Percentiles rank a stretch among this genome's conserved stretches.
phyloP scores from a whole-genome alignment of 805 yeast genomes.

The Wickerhamomyces strasburgensis region DNA sequence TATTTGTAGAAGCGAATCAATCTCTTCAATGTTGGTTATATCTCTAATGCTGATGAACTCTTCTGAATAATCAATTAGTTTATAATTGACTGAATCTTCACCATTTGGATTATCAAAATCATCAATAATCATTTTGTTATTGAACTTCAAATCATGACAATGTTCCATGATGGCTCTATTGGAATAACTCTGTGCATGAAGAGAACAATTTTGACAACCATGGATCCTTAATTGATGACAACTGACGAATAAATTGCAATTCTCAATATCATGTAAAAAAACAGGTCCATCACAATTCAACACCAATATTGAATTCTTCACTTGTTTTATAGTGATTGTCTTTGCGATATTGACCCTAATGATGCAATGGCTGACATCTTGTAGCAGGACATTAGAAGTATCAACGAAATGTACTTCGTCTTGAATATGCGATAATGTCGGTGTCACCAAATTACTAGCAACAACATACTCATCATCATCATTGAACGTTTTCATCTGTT shows the following conservation, averaged over 20 bases:
- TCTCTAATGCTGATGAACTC: background rate
- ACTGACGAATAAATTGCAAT: slow-evolving; percentile 12
- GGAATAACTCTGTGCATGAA: slow-evolving; percentile 6
- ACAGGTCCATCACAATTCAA: slow-evolving; percentile 16
- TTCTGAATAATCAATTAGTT: background rate
- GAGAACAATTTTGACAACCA: slow-evolving; percentile 5
- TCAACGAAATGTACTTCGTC: too few species aligned
- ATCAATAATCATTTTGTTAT: slow-evolving; percentile 12
- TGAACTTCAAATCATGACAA: slow-evolving; percentile 11
- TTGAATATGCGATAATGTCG: too few species aligned
- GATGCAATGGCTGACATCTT: slow-evolving; percentile 9
- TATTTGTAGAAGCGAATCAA: too few species aligned
- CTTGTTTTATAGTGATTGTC: slow-evolving; percentile 12
- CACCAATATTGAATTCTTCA: slow-evolving; percentile 9
- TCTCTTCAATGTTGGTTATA: too few species aligned
- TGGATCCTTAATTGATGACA: slow-evolving; percentile 24
- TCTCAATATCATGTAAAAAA: slow-evolving; percentile 9
- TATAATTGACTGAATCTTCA: slow-evolving; percentile 12
- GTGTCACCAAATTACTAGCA: background rate
- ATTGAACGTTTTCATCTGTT: background rate
- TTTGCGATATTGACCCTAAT: slow-evolving; percentile 3
- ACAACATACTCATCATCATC: background rate
- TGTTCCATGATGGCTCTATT: slow-evolving; percentile 20
- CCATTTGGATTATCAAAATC: slow-evolving; percentile 25
- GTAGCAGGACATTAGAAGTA: slow-evolving; percentile 4